phyloP scores from a whole-genome alignment of 257 asterid genomes.

The Buddleja alternifolia region DNA sequence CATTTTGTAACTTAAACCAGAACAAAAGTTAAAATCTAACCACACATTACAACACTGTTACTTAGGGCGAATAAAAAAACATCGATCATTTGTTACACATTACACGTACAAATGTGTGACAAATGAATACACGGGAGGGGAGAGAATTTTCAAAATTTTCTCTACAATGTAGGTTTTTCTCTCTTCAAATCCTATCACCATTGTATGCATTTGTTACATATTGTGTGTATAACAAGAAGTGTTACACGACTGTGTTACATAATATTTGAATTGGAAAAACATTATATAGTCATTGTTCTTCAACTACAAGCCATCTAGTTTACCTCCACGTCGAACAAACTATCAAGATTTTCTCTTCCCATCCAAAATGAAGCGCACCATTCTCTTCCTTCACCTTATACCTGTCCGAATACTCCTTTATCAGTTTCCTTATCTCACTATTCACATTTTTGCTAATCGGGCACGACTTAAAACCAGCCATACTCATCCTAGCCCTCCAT shows the following conservation, averaged over 20 bases:
- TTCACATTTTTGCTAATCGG: constrained; percentile 64
- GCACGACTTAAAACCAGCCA: constrained; percentile 85
- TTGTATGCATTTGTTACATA: no score
- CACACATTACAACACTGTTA: constrained; percentile 14
- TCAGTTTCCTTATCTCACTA: constrained; percentile 57
- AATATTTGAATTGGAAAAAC: no score
- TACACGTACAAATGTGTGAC: no score
- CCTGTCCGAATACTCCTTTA: constrained; percentile 67
- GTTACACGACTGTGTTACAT: no score
- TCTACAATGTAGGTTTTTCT: no score
- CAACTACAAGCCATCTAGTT: not conserved
- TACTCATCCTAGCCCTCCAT: constrained; percentile 96
- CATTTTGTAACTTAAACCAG: constrained; percentile 10
- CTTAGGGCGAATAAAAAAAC: not conserved
- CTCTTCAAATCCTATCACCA: no score
- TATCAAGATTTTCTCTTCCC: constrained; percentile 84
- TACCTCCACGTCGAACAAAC: constrained; percentile 86
- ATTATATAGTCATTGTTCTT: constrained; percentile 10
- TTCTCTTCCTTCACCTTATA: constrained; percentile 70
- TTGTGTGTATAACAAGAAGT: no score
- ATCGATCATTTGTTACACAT: no score
- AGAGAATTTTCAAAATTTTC: no score
- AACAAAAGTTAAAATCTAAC: not conserved
- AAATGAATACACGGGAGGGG: no score
- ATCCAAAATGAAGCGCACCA: constrained; percentile 84